Base-by-base conservation (phyloP, 192 early-diverging fungal species). In the Lunasporangiospora selenospora region DNA sequence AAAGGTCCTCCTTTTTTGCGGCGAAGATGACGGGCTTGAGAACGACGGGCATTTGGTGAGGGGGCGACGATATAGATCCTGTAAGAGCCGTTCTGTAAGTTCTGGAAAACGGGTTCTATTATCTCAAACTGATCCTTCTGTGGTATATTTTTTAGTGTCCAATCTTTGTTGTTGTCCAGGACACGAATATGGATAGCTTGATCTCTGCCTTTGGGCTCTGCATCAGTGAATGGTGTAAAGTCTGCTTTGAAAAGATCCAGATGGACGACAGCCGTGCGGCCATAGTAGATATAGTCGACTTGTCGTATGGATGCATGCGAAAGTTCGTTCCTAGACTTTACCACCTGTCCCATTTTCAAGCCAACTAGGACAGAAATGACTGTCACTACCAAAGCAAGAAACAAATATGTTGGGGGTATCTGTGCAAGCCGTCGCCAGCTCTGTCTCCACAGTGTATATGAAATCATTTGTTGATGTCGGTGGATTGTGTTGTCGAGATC, bases 131-230 rank as follows among this genome's bases (percentile, higher is more conserved):
- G 6, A 4, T 33, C 27, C 5, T 62, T 58, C 10, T 21, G 9
- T 1, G 59, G 67, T 6, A 59, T 59, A 4, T 62, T 53, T 12
- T 62, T 40, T 23, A 71, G 31, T 11, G 29, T 57, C 67, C 52
- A 56, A 1, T 52, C 40, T 16, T 19, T 57, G 45, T 56, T 41
- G 34, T 57, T 19, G 7, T 23, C 19, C 23, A 71, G 32, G 3
- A 71, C 53, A 12, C 67, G 53, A 23, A 56, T 34, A 21, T 71
- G 67, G 50, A 62, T 34, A 4, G 27, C 24, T 51, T 3, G 47
- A 23, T 19, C 48, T 15, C 3, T 15, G 13, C 24, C 21, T 3
- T 39, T 49, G 6, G 41, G 15, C 18, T 34, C 15, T 38, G 9
- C 15, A 15, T 38, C 15, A 10, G 7, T 37, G 49, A 43, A 52